A percentile compares a stretch with the other conserved stretches of the same genome.
phyloP scores from a whole-genome alignment of 192 early-diverging fungal genomes.

The Hyaloraphidium curvatum region DNA sequence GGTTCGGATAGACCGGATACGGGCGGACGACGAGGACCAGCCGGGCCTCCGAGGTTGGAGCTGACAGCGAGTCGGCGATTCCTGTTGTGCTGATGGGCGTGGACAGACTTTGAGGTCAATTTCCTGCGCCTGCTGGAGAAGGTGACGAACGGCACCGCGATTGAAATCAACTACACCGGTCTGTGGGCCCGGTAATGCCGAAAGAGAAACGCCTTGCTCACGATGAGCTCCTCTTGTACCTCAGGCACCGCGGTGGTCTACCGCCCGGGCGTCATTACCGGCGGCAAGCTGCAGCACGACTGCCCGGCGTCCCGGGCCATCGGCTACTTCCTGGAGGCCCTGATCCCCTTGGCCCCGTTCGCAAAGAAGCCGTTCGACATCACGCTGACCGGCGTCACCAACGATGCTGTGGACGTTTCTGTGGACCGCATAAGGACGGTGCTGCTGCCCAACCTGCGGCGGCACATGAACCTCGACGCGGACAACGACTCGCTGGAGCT shows the following conservation, averaged over 20 bases:
- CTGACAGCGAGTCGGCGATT: not conserved
- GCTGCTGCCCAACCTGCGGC: conserved; percentile 55
- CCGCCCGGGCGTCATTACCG: conserved; percentile 73
- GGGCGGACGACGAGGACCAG: conserved; percentile 64
- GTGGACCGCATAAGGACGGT: conserved; percentile 85
- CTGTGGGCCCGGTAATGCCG: too few species aligned
- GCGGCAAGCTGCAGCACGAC: conserved; percentile 70
- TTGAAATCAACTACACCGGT: conserved; percentile 90
- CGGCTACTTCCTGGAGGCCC: conserved; percentile 82
- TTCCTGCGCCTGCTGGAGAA: conserved; percentile 85
- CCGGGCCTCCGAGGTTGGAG: conserved; percentile 63
- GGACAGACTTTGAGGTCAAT: conserved; percentile 69
- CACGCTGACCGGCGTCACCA: conserved; percentile 79
- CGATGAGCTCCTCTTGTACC: too few species aligned
- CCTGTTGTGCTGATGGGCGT: conserved; percentile 1
- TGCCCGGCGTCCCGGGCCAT: conserved; percentile 70
- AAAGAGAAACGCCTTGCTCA: too few species aligned
- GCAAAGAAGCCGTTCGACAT: conserved; percentile 64
- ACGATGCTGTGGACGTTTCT: conserved; percentile 77
- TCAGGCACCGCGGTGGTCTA: conserved; percentile 62
- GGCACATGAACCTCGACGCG: too few species aligned
- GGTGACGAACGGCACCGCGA: conserved; percentile 72
- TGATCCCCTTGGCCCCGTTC: conserved; percentile 85
- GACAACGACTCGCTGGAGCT: too few species aligned
- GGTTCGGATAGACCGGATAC: conserved; percentile 77